Base-by-base conservation (phyloP, 169 alveolate species). In the Hammondia hammondi region DNA sequence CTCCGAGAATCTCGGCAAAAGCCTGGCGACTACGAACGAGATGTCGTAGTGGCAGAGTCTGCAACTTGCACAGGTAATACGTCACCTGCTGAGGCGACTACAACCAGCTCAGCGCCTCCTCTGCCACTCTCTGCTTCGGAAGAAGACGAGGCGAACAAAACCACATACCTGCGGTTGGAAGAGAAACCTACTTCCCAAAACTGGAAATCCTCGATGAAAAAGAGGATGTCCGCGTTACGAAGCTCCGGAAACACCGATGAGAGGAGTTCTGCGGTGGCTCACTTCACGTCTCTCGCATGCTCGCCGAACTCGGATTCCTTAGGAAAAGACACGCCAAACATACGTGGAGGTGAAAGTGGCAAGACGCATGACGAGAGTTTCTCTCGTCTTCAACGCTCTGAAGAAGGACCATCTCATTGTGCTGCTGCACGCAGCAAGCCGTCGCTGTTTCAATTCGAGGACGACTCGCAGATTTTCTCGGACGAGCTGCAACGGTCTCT, bases 401-500 rank as follows among this genome's bases (percentile, higher is more conserved):
- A 67, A 17, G 77, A 29, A 29, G 24, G n/a, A 67, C 77, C 77
- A 21, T 17, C 32, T 27, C 12, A 0, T 67, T 3, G 9, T 17
- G 12, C 35, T 67, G 77, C 32, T 27, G 77, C 77, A 67, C 35
- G 32, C 35, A 67, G 19, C 61, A 7, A 52, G 61, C 84, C 84
- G 17, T 72, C 39, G 32, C 39, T 32, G 45, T 1, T 21, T 39
- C 48, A 17, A 5, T 32, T 32, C 32, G 90, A 82, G 0, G 70
- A 82, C 57, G 90, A 43, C 12, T 35, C 35, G 29, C 57, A 82
- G 14, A 12, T 17, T 43, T 82, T 82, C 37, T 9, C 71, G 21
- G 43, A 46, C 90, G 70, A 46, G 90, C 72, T 82, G 32, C 72
- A 82, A 27, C 61, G 70, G 6, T 39, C 90, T 37, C 70, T 82